Conservation (phyloP, 1,284 basidiomycete species). For the Cutaneotrichosporon arboriforme region DNA sequence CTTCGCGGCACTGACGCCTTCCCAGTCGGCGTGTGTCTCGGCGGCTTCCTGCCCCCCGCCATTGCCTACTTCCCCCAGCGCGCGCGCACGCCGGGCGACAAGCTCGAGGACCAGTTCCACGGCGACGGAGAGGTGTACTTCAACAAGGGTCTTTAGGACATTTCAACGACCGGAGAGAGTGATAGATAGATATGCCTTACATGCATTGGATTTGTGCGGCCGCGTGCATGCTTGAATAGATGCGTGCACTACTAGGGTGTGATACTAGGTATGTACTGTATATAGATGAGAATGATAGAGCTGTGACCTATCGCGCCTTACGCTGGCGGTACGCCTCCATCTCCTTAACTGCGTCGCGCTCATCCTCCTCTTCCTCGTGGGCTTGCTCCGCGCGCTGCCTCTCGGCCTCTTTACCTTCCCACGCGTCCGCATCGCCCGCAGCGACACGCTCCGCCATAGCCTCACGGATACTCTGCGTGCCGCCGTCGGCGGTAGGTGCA, state of each 20-base stretch:
- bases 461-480: constrained; percentile 25
- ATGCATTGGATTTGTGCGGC: no score
- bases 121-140: constrained; percentile 50
- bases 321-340: constrained; percentile 28
- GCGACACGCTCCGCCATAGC: constrained; percentile 70
- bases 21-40: constrained; percentile 51
- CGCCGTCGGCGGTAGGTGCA: constrained; percentile 25
- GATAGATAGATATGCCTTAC: no score
- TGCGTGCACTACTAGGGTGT: background rate
- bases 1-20: no score
- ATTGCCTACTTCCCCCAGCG: constrained; percentile 55
- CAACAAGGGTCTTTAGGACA: constrained; percentile 51
- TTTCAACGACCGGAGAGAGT: background rate
- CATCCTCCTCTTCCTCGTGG: constrained; percentile 32
- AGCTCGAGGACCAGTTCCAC: constrained; percentile 44
- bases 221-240: background rate
- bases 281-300: background rate
- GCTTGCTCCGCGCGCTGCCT: constrained; percentile 30
- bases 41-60: constrained; percentile 54
- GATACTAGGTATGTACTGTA: no score
- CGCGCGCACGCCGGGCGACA: constrained; percentile 44
- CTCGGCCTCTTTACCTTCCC: constrained; percentile 26
- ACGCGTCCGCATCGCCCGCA: constrained; percentile 51
- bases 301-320: background rate
- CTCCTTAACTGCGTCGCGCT: constrained; percentile 40